These are phyloP conservation scores for Scenedesmus sp. DNA, from an alignment of 163 green algal species.

Conservation along the genomic window DNA sequence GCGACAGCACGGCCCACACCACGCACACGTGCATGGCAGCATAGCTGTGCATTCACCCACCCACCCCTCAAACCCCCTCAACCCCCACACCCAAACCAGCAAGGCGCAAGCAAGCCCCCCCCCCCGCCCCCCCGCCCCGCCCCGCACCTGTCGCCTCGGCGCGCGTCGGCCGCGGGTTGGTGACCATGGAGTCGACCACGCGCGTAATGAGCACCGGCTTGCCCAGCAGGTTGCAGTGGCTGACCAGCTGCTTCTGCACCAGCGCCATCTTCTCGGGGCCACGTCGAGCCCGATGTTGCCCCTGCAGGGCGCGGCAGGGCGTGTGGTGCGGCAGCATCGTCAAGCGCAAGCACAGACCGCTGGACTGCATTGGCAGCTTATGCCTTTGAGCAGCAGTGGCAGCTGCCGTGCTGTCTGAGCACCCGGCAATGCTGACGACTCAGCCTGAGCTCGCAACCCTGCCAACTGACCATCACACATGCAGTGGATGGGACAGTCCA, in stretches of 20 bases:
- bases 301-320: constrained; percentile 34
- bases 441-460: too few species aligned
- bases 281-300: constrained; percentile 89
- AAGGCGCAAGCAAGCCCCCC: constrained; percentile 85
- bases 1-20: too few species aligned
- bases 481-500: not conserved
- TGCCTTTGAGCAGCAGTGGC: too few species aligned
- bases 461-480: not conserved
- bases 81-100: too few species aligned
- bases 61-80: too few species aligned
- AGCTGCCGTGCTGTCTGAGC: too few species aligned
- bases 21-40: too few species aligned
- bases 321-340: not conserved
- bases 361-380: too few species aligned
- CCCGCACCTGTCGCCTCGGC: constrained; percentile 85
- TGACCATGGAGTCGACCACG: constrained; percentile 77
- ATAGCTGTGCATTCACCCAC: too few species aligned
- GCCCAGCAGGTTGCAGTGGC: constrained; percentile 65
- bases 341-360: not conserved
- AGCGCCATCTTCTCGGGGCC: constrained; percentile 71
- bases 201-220: constrained; percentile 77
- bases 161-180: constrained; percentile 71
- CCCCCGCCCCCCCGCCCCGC: constrained; percentile 66
- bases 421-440: too few species aligned
- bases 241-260: constrained; percentile 84